These are phyloP conservation scores for Sporothrix sp. DNA, from an alignment of 2,329 filamentous ascomycete genomes.

Conservation along the genomic window DNA sequence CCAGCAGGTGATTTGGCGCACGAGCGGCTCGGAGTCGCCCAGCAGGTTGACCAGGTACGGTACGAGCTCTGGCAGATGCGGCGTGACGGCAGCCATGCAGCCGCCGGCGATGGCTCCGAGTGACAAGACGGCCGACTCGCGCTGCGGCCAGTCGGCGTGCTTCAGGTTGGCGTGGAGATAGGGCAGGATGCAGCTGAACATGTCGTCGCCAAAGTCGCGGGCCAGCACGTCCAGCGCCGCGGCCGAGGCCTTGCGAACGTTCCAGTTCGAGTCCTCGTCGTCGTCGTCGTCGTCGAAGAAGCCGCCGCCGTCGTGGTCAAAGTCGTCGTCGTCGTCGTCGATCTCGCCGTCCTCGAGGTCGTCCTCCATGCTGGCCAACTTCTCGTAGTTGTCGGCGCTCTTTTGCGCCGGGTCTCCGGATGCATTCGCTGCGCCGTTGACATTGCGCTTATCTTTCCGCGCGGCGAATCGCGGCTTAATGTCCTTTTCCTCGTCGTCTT, in stretches of 20 bases:
- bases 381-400: conserved; percentile 41
- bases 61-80: conserved; percentile 81
- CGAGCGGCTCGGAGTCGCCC: conserved; percentile 76
- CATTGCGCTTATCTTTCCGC: conserved; percentile 47
- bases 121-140: conserved; percentile 88
- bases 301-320: conserved; percentile 62
- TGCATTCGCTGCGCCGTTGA: conserved; percentile 39
- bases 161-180: conserved; percentile 85
- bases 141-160: conserved; percentile 80
- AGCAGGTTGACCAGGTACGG: conserved; percentile 83
- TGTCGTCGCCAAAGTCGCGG: conserved; percentile 74
- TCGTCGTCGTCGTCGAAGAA: conserved; percentile 67
- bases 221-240: conserved; percentile 92
- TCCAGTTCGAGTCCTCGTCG: conserved; percentile 89
- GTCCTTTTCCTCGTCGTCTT: conserved; percentile 82
- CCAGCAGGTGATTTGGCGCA: conserved; percentile 97
- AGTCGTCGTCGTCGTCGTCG: conserved; percentile 70
- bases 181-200: conserved; percentile 86
- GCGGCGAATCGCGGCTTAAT: conserved; percentile 90
- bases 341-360: conserved; percentile 13
- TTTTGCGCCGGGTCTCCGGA: conserved; percentile 44
- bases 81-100: conserved; percentile 80
- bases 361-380: conserved; percentile 41
- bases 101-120: conserved; percentile 92
- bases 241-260: conserved; percentile 90